Percentiles rank a stretch among this genome's conserved stretches.
phyloP scores from a whole-genome alignment of 371 early-diverging fungal genomes.

The Rozella allomycis region DNA sequence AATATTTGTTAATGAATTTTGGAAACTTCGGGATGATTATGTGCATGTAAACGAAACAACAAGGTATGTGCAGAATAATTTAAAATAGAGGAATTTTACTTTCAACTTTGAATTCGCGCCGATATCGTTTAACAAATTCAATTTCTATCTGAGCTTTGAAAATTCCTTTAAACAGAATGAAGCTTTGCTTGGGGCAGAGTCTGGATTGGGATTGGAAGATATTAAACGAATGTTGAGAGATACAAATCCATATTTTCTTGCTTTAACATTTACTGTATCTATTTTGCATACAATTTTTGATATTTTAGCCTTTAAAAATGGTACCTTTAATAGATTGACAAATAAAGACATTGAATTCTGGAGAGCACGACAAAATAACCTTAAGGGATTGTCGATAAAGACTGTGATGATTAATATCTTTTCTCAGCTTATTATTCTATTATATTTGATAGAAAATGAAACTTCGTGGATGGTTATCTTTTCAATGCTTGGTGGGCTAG shows the following conservation, averaged over 20 bases:
- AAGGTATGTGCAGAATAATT: constrained; percentile 3
- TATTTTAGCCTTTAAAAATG: constrained; percentile 84
- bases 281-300: constrained; percentile 68
- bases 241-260: constrained; percentile 62
- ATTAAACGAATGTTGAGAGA: constrained; percentile 60
- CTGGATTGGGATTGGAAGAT: constrained; percentile 30
- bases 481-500: constrained; percentile 47
- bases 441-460: constrained; percentile 73
- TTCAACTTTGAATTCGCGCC: constrained; percentile 41
- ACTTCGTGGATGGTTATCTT: constrained; percentile 71
- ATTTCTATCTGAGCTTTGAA: constrained; percentile 39
- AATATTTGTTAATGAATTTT: constrained; percentile 62
- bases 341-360: constrained; percentile 65
- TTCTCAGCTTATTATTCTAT: constrained; percentile 62
- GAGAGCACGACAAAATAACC: constrained; percentile 43
- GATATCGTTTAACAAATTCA: constrained; percentile 49
- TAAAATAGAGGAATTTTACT: constrained; percentile 19
- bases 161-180: constrained; percentile 35
- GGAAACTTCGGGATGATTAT: constrained; percentile 51
- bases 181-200: constrained; percentile 35
- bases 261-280: constrained; percentile 51
- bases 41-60: constrained; percentile 49
- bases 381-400: constrained; percentile 65
- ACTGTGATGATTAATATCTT: constrained; percentile 55
- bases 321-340: constrained; percentile 11